Evolutionary conservation across 495 filamentous ascomycete species (phyloP).

Genomic region (Aspergillus homomorphus): DNA sequence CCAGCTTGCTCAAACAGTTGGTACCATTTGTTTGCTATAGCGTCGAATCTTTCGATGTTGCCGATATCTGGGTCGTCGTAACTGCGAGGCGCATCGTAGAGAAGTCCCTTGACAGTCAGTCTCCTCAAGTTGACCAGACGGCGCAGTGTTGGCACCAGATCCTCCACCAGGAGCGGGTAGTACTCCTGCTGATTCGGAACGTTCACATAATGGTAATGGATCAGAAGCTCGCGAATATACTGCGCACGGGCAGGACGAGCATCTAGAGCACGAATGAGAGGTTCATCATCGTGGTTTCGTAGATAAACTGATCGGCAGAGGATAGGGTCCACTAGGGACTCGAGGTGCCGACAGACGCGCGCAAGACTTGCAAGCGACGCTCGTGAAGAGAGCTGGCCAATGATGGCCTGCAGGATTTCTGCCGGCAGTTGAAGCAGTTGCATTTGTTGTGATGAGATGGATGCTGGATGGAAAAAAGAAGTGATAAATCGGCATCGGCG

Average conservation of each 20-base stretch:
- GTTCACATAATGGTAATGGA: slow-evolving; percentile 11
- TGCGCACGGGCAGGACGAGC: neutral
- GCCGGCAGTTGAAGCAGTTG: neutral
- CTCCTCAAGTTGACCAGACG: slow-evolving; percentile 3
- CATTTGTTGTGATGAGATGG: neutral
- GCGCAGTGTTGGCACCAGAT: neutral
- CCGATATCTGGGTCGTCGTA: neutral
- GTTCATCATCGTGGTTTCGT: slow-evolving; percentile 1
- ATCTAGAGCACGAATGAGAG: slow-evolving; percentile 2
- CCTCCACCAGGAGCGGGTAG: slow-evolving; percentile 2
- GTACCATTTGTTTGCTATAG: neutral
- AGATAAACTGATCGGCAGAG: slow-evolving; percentile 8
- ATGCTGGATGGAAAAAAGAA: neutral
- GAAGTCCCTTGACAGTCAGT: slow-evolving; percentile 8
- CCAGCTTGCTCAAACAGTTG: neutral
- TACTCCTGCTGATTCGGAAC: slow-evolving; percentile 2
- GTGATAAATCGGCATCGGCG: neutral
- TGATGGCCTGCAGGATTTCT: slow-evolving; percentile 1
- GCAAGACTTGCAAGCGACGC: slow-evolving; percentile 4
- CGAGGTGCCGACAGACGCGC: slow-evolving; percentile 5
- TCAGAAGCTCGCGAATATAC: slow-evolving; percentile 2
- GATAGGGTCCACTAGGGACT: neutral
- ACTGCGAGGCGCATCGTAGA: neutral
- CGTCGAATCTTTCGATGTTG: neutral
- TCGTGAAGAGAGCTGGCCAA: neutral